A percentile compares a stretch with the other conserved stretches of the same genome.
These are phyloP conservation scores for Amanita thiersii DNA, from an alignment of 768 basidiomycete genomes.

Conservation along the genomic window DNA sequence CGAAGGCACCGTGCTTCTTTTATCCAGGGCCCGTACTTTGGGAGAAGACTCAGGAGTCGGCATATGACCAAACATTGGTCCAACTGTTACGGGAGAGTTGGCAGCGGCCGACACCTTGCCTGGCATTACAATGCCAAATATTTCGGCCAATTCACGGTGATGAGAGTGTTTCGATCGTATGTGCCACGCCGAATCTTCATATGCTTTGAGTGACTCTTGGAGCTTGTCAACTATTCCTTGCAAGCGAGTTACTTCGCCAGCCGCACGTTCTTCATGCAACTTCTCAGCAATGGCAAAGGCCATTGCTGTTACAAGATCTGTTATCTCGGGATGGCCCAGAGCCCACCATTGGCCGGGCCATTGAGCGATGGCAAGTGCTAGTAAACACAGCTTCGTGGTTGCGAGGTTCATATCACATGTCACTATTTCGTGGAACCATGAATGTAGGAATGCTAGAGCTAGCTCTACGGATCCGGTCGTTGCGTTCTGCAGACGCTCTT, in stretches of 20 bases:
- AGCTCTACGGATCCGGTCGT: constrained; percentile 62
- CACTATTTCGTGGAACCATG: constrained; percentile 57
- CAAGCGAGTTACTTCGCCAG: constrained; percentile 39
- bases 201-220: constrained; percentile 23
- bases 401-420: constrained; percentile 26
- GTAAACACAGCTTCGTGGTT: constrained; percentile 24
- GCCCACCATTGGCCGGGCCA: constrained; percentile 71
- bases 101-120: no score
- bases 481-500: constrained; percentile 55
- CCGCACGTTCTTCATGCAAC: constrained; percentile 41
- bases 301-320: constrained; percentile 49
- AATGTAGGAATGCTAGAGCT: constrained; percentile 56
- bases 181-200: neutral
- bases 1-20: neutral
- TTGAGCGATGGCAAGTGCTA: constrained; percentile 44
- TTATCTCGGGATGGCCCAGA: constrained; percentile 55
- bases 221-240: constrained; percentile 42
- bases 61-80: neutral
- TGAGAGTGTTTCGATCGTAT: neutral
- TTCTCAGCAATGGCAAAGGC: constrained; percentile 59
- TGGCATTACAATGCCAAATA: no score
- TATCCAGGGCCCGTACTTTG: neutral
- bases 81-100: no score
- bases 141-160: neutral
- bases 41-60: constrained; percentile 5